Conservation (phyloP, 129 eudicot genomes). For the Helianthus annuus region DNA sequence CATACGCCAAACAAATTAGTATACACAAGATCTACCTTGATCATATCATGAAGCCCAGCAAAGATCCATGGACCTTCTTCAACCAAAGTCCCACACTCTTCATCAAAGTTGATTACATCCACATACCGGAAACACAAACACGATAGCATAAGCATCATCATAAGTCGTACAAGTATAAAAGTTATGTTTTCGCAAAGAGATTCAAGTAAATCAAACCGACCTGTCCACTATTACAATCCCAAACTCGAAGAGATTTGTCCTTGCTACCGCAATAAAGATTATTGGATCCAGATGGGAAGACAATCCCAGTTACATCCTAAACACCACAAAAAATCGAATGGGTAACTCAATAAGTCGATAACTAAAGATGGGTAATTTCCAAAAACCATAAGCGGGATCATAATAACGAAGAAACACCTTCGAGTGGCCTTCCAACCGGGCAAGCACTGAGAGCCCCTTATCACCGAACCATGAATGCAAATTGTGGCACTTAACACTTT, state of each 20-base stretch:
- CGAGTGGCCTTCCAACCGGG: slow-evolving; percentile 59
- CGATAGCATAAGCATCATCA: neutral
- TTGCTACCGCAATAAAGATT: slow-evolving; percentile 55
- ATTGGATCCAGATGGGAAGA: slow-evolving; percentile 53
- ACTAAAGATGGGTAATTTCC: too few species aligned
- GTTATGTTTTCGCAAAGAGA: neutral
- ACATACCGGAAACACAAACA: slow-evolving; percentile 44
- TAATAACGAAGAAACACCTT: slow-evolving; percentile 34
- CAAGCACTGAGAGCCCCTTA: slow-evolving; percentile 54
- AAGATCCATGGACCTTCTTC: slow-evolving; percentile 72
- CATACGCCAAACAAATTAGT: slow-evolving; percentile 14
- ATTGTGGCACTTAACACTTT: slow-evolving; percentile 31
- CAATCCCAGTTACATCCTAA: slow-evolving; percentile 60
- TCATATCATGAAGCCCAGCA: slow-evolving; percentile 55
- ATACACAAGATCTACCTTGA: slow-evolving; percentile 44
- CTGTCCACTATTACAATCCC: slow-evolving; percentile 82
- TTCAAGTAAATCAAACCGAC: slow-evolving; percentile 25
- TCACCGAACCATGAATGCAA: slow-evolving; percentile 55
- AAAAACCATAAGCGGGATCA: too few species aligned
- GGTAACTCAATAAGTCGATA: too few species aligned
- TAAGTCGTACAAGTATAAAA: neutral
- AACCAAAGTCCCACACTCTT: slow-evolving; percentile 50
- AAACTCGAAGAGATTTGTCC: slow-evolving; percentile 56
- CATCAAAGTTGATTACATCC: slow-evolving; percentile 33
- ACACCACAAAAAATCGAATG: neutral